Evolutionary conservation across 805 yeast genomes (phyloP), one percentile per base, ranked within the genome.

Genomic region (Sungouiozyma intestinalis): DNA sequence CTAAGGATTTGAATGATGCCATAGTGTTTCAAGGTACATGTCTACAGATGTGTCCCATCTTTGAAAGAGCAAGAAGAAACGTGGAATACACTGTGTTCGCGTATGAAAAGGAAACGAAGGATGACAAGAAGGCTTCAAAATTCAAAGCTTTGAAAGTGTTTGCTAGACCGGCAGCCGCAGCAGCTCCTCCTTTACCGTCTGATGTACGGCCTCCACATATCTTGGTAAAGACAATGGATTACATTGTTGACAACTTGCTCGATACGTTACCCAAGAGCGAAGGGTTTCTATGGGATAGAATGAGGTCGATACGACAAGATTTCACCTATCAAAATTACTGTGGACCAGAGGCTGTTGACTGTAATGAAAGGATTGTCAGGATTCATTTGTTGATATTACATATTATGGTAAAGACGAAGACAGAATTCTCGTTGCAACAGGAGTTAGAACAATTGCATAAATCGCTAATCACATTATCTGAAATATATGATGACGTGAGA

Each of bases 81-180:
- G 76, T 80, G 43, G 95, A 92, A 58, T 86, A 87, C 53, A 88
- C 88, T 51, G 92, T 87, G 32, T 81, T 84, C 44, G 68, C 73
- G 8, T 71, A 80, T 51, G 98, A 92, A 63, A 79, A 71, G 48
- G 86, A 81, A 46, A 74, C 79, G 2, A 45, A 45, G 1, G 65
- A 65, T 0, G 69, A 76, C 2, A 76, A 76, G 3, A 71, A 66
- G 47, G 81, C 86, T 4, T 71, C 85, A 0, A 59, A 74, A 21
- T 54, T 55, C 0, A 66, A 69, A 36, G 95, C 97, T 0, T 74
- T 92, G 5, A 92, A 92, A 62, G 94, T 95, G 1, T 92, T 92
- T 57, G 83, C 94, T 17, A 71, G 99, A 52, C 97, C 99, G 0
- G 95, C 95, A 15, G 97, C 97, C 0, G 98, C 97, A 5, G 96